These are phyloP conservation scores for Rubia balearica DNA, from an alignment of 305 asterid genomes.

Conservation along the genomic window DNA sequence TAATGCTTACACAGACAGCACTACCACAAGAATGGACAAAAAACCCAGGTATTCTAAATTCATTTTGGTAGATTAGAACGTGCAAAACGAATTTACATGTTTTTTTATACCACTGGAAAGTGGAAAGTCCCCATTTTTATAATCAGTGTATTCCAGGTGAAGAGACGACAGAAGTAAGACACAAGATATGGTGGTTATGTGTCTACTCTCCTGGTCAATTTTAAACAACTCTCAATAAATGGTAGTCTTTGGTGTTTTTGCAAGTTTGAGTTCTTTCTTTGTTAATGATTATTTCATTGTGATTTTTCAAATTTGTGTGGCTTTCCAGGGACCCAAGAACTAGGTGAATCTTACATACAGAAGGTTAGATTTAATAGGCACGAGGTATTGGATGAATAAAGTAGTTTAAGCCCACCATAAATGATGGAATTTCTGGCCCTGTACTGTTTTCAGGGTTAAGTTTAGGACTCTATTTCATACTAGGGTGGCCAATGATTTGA, in stretches of 20 bases:
- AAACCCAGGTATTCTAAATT: background rate
- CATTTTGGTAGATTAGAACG: background rate
- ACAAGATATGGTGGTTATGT: background rate
- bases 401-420: background rate
- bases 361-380: background rate
- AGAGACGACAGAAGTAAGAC: background rate
- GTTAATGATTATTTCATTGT: background rate
- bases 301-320: background rate
- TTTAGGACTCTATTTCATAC: background rate
- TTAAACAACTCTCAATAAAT: background rate
- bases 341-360: background rate
- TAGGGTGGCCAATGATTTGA: background rate
- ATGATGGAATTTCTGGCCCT: background rate
- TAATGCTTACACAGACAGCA: background rate
- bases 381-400: background rate
- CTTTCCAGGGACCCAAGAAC: background rate
- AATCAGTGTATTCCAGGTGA: background rate
- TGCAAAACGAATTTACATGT: background rate
- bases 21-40: background rate
- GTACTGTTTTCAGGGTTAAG: background rate
- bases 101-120: background rate
- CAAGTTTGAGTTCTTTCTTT: background rate
- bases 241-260: background rate
- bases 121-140: background rate
- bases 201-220: background rate